Evolutionary conservation across 805 yeast genomes (phyloP).

Genomic region (Wickerhamomyces ciferrii): DNA sequence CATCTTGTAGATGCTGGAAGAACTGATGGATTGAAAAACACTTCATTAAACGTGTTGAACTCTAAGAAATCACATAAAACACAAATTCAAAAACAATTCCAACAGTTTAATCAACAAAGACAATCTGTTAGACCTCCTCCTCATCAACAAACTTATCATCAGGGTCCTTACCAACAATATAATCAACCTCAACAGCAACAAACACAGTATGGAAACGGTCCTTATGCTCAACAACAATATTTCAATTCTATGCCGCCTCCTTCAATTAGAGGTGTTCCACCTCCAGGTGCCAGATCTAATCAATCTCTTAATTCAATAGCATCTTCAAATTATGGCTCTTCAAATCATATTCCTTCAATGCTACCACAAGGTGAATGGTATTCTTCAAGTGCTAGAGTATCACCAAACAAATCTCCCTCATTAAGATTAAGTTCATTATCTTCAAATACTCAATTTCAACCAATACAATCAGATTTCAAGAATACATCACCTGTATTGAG

Average conservation of each 20-base stretch:
- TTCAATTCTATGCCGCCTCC: slow-evolving; percentile 1
- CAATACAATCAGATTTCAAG: slow-evolving; percentile 3
- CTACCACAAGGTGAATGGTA: slow-evolving; percentile 6
- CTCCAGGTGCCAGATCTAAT: neutral
- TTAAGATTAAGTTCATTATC: neutral
- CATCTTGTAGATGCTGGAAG: slow-evolving; percentile 14
- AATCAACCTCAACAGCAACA: neutral
- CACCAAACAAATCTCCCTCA: slow-evolving; percentile 2
- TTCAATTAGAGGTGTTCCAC: neutral
- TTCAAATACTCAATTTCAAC: slow-evolving; percentile 1
- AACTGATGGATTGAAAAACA: slow-evolving; percentile 17
- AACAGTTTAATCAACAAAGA: slow-evolving; percentile 16
- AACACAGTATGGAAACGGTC: neutral
- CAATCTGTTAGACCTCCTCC: neutral
- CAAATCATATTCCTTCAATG: neutral
- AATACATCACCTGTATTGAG: slow-evolving; percentile 10
- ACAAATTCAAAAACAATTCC: slow-evolving; percentile 19
- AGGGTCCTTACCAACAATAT: neutral
- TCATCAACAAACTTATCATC: neutral
- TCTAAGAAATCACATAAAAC: slow-evolving; percentile 19
- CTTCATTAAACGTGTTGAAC: slow-evolving; percentile 18
- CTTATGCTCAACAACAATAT: neutral
- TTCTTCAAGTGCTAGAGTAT: neutral
- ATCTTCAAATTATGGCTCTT: neutral
- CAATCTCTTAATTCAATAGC: neutral